These are phyloP conservation scores for Tuber indicum DNA, from an alignment of 495 filamentous ascomycete genomes.

Conservation along the genomic window DNA sequence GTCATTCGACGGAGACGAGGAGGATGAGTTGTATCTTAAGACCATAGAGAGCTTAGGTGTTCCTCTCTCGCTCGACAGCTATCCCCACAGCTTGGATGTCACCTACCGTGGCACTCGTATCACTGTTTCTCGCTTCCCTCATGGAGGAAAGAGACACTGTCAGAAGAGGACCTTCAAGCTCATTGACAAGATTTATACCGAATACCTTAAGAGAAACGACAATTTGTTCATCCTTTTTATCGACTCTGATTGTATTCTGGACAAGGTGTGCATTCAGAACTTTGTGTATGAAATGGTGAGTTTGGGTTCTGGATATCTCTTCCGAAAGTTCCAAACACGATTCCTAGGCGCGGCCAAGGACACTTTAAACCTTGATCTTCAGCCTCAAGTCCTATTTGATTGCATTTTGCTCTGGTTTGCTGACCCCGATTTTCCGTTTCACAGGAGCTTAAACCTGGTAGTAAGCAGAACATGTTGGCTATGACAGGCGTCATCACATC, in stretches of 20 bases:
- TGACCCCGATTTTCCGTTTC: slow-evolving; percentile 15
- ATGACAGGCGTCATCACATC: slow-evolving; percentile 98
- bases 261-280: slow-evolving; percentile 88
- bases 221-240: slow-evolving; percentile 96
- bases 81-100: slow-evolving; percentile 87
- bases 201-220: slow-evolving; percentile 83
- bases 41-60: slow-evolving; percentile 85
- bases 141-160: slow-evolving; percentile 89
- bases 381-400: slow-evolving; percentile 4
- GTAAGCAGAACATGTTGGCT: slow-evolving; percentile 86
- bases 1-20: slow-evolving; percentile 84
- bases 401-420: slow-evolving; percentile 10
- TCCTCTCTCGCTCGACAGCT: slow-evolving; percentile 65
- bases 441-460: slow-evolving; percentile 82
- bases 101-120: slow-evolving; percentile 73
- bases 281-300: slow-evolving; percentile 91
- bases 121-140: slow-evolving; percentile 86
- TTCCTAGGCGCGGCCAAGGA: background rate
- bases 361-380: slow-evolving; percentile 6
- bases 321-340: slow-evolving; percentile 11
- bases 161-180: slow-evolving; percentile 93
- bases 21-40: slow-evolving; percentile 82
- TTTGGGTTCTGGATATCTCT: background rate
- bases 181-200: slow-evolving; percentile 85
- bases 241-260: slow-evolving; percentile 95